Evolutionary conservation across 352 stramenopile species (phyloP).

Genomic region (Pythium dissotocum): DNA sequence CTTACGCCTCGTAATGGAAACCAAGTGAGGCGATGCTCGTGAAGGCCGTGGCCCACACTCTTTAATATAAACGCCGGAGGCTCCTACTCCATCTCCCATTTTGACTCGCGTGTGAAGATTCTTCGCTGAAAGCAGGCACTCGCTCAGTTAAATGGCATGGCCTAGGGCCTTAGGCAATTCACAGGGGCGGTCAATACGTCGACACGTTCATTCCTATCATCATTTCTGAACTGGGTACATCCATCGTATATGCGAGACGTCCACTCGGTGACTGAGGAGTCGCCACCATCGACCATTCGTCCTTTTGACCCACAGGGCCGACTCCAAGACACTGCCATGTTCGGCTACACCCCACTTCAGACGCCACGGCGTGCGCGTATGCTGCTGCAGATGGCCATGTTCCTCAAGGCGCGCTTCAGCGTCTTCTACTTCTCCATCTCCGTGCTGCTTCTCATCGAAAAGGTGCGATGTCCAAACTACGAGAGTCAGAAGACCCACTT

Average conservation of each 20-base stretch:
- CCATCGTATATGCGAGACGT: neutral
- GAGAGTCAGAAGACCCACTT: neutral
- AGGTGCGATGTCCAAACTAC: constrained; percentile 31
- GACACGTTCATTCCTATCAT: too few species aligned
- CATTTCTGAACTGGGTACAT: too few species aligned
- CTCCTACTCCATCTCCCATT: neutral
- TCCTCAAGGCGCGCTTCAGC: constrained; percentile 53
- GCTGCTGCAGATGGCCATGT: constrained; percentile 62
- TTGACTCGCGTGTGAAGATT: too few species aligned
- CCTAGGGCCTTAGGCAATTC: too few species aligned
- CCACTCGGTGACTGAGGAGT: neutral
- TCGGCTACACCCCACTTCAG: constrained; percentile 31
- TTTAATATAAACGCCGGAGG: neutral
- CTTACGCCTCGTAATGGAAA: neutral
- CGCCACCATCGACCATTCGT: neutral
- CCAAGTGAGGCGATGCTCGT: neutral
- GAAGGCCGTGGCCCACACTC: neutral
- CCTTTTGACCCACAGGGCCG: neutral
- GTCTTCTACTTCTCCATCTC: constrained; percentile 60
- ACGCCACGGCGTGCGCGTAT: constrained; percentile 42
- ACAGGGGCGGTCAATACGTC: too few species aligned
- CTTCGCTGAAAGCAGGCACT: too few species aligned
- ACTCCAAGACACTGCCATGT: constrained; percentile 10
- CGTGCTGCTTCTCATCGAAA: constrained; percentile 58
- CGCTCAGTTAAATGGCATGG: too few species aligned